phyloP scores from a whole-genome alignment of 192 early-diverging fungal species.

The Obelidium mucronatum region DNA sequence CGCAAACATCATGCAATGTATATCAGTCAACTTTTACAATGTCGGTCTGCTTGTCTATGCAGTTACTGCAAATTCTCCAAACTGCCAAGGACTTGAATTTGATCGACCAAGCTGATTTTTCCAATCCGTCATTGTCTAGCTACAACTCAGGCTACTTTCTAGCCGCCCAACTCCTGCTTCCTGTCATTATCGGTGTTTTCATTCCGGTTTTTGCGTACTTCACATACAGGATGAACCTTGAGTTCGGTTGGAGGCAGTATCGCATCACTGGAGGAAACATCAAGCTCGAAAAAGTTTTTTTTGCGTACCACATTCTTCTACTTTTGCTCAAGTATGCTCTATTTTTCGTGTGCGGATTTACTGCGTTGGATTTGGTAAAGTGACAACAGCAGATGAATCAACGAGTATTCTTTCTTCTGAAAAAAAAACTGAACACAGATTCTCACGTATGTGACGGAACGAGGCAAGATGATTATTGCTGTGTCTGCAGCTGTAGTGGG shows the following conservation, averaged over 20 bases:
- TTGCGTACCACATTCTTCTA: constrained; percentile 25
- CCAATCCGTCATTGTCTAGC: neutral
- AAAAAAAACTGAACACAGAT: constrained; percentile 10
- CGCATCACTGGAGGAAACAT: constrained; percentile 21
- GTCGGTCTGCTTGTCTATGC: constrained; percentile 32
- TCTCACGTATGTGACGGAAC: constrained; percentile 8
- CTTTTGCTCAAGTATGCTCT: constrained; percentile 28
- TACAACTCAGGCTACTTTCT: constrained; percentile 15
- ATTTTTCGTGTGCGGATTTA: constrained; percentile 28
- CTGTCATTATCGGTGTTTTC: constrained; percentile 17
- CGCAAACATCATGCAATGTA: constrained; percentile 25
- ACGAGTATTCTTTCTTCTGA: neutral
- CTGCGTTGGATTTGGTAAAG: constrained; percentile 29
- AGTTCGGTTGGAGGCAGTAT: constrained; percentile 32
- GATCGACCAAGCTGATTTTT: neutral
- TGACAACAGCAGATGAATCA: too few species aligned
- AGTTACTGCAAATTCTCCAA: constrained; percentile 26
- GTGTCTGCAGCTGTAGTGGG: constrained; percentile 2
- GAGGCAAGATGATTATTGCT: constrained; percentile 9
- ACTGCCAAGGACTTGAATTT: constrained; percentile 2
- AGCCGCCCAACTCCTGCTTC: constrained; percentile 24
- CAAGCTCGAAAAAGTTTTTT: constrained; percentile 20
- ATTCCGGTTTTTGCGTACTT: constrained; percentile 32
- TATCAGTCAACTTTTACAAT: constrained; percentile 27
- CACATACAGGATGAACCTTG: constrained; percentile 9